A percentile compares a stretch with the other conserved stretches of the same genome.
Conservation (phyloP, 2,329 filamentous ascomycete genomes). For the Lecanicillium sp. region DNA sequence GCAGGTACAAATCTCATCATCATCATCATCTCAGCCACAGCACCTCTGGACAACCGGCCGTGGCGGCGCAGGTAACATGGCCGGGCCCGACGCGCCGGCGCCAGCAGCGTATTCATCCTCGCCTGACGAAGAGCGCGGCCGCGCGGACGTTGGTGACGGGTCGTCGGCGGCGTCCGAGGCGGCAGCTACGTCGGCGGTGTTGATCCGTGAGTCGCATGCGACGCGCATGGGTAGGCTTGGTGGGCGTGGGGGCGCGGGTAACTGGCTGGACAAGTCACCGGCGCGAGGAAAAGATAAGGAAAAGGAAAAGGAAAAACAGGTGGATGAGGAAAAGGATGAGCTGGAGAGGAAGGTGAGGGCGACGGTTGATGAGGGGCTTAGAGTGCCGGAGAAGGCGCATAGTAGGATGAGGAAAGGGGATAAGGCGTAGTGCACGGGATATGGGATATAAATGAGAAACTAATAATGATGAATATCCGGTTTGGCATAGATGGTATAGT, state of each 20-base stretch:
- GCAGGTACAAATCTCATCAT: too few relatives aligned
- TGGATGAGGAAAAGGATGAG: constrained; percentile 10
- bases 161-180: constrained; percentile 18
- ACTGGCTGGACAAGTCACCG: constrained; percentile 26
- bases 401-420: neutral
- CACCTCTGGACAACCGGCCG: constrained; percentile 33
- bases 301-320: neutral
- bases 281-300: neutral
- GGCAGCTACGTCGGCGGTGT: constrained; percentile 13
- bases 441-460: too few relatives aligned
- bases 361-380: constrained; percentile 21
- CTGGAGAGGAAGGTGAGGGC: constrained; percentile 22
- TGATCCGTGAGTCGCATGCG: too few relatives aligned
- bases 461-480: too few relatives aligned
- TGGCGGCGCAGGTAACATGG: constrained; percentile 49
- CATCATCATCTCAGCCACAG: too few relatives aligned
- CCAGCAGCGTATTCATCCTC: constrained; percentile 10
- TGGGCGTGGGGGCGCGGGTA: constrained; percentile 47
- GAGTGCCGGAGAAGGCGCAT: constrained; percentile 16
- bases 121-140: too few relatives aligned
- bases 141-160: constrained; percentile 17
- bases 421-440: neutral
- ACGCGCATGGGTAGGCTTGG: constrained; percentile 8
- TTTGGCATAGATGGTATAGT: too few relatives aligned
- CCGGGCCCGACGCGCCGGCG: constrained; percentile 20